These are phyloP conservation scores for Chenopodium suecicum DNA, from an alignment of 148 eudicot genomes.

Conservation along the genomic window DNA sequence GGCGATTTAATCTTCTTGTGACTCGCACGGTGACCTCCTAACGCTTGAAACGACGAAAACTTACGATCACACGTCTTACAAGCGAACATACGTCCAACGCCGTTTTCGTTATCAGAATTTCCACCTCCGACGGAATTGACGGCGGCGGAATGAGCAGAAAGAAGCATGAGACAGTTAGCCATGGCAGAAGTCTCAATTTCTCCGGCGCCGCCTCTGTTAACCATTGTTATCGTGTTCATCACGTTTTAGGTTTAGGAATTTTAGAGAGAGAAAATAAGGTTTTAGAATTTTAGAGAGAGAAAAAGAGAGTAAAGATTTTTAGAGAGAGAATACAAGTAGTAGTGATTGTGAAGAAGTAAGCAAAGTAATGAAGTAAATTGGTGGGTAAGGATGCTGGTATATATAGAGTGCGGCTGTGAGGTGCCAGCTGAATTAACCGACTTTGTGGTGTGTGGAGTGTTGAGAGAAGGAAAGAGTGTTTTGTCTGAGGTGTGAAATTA, in stretches of 20 bases:
- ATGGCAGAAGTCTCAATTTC: slow-evolving; percentile 24
- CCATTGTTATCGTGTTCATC: not conserved
- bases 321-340: not conserved
- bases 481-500: not conserved
- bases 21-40: slow-evolving; percentile 74
- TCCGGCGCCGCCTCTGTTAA: slow-evolving; percentile 16
- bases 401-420: slow-evolving; percentile 17
- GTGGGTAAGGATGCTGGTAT: not conserved
- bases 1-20: slow-evolving; percentile 37
- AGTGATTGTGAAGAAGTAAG: not conserved
- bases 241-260: not conserved
- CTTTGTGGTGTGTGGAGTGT: not conserved
- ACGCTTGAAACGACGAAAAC: slow-evolving; percentile 58
- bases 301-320: not conserved
- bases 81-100: slow-evolving; percentile 28
- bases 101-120: not conserved
- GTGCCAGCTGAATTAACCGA: slow-evolving; percentile 18
- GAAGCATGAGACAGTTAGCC: slow-evolving; percentile 22
- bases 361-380: not conserved
- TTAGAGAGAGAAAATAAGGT: not conserved
- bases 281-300: not conserved
- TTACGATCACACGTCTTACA: slow-evolving; percentile 54
- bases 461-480: not conserved
- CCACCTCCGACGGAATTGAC: not conserved
- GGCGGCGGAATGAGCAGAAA: not conserved